Conservation (phyloP, 2,329 filamentous ascomycete species). For the Trichoderma breve region DNA sequence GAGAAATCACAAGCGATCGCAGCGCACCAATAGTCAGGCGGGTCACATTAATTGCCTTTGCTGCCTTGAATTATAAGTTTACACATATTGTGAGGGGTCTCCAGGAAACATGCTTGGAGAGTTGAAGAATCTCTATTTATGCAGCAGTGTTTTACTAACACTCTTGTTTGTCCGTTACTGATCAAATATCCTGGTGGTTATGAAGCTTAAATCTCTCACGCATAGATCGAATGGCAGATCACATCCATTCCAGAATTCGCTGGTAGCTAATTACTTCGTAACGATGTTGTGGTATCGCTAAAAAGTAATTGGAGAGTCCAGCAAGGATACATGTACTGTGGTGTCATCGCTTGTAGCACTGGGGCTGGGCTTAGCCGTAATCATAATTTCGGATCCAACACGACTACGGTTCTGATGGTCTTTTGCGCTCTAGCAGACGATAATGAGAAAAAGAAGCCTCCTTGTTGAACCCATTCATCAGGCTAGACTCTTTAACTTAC, state of each 20-base stretch:
- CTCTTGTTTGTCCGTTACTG: no score
- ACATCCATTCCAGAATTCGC: background rate
- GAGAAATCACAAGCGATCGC: no score
- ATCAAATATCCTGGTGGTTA: accelerated
- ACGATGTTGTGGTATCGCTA: background rate
- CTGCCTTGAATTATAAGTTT: no score
- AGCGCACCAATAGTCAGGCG: no score
- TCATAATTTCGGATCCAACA: background rate
- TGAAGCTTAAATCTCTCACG: background rate
- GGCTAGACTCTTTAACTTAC: background rate
- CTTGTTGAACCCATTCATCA: background rate
- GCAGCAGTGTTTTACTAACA: background rate
- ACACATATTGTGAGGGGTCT: no score
- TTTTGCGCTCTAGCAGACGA: background rate
- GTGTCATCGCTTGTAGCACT: background rate
- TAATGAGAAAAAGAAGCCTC: background rate
- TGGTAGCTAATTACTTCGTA: background rate
- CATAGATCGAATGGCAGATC: background rate
- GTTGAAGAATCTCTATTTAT: no score
- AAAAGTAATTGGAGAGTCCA: background rate
- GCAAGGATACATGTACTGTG: background rate
- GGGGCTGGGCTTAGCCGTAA: background rate
- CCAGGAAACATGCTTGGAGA: no score
- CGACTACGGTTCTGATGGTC: background rate
- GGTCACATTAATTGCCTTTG: no score